phyloP scores from a whole-genome alignment of 768 basidiomycete genomes.

The Trametes maxima region DNA sequence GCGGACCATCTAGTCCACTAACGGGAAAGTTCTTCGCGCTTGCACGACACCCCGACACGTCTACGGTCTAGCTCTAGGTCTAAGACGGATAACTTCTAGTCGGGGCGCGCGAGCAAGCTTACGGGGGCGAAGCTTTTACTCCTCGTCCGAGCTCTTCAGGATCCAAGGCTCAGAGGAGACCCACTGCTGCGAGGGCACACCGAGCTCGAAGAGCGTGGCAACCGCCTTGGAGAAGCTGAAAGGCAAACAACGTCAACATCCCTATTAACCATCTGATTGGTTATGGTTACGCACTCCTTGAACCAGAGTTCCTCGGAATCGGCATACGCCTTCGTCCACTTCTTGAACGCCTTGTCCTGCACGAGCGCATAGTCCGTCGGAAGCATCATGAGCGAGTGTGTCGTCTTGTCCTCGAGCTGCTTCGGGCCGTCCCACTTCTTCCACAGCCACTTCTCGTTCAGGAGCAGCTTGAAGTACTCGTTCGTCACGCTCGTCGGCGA shows the following conservation, averaged over 20 bases:
- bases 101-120: neutral
- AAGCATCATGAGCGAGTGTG: constrained; percentile 91
- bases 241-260: constrained; percentile 12
- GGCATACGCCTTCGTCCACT: constrained; percentile 85
- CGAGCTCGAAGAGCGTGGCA: constrained; percentile 85
- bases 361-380: constrained; percentile 89
- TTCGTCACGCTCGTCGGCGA: constrained; percentile 87
- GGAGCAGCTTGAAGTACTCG: constrained; percentile 83
- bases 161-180: constrained; percentile 73
- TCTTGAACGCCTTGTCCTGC: constrained; percentile 92
- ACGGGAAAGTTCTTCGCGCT: neutral
- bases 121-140: constrained; percentile 25
- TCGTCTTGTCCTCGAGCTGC: constrained; percentile 92
- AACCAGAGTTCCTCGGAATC: constrained; percentile 86
- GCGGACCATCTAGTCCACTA: neutral
- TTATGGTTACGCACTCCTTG: constrained; percentile 70
- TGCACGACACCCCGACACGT: too few species aligned
- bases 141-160: constrained; percentile 55
- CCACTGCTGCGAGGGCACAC: constrained; percentile 84
- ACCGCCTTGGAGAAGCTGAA: constrained; percentile 82
- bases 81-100: constrained; percentile 1
- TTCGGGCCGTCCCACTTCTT: constrained; percentile 93
- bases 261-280: neutral
- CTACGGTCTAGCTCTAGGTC: constrained; percentile 17
- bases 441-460: constrained; percentile 95